Evolutionary conservation across 2,329 filamentous ascomycete genomes (phyloP).

Genomic region (Akanthomyces muscarius): DNA sequence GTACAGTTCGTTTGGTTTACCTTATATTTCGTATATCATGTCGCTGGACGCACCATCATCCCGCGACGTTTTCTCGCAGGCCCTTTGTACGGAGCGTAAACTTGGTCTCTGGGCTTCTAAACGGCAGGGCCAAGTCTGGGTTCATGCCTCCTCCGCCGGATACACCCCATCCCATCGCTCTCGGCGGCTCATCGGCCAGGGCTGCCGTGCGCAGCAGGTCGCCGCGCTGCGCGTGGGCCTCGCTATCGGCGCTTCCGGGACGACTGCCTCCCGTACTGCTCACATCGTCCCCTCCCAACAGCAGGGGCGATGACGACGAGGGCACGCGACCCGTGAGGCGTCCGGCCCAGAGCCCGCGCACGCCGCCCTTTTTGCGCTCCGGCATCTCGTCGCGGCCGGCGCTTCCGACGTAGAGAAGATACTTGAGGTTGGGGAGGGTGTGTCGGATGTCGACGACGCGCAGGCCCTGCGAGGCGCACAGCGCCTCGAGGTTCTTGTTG

Average conservation of each 20-base stretch:
- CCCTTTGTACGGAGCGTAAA: slow-evolving; percentile 55
- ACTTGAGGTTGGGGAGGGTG: slow-evolving; percentile 89
- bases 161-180: slow-evolving; percentile 17
- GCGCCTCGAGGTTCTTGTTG: slow-evolving; percentile 84
- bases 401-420: slow-evolving; percentile 83
- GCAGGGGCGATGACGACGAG: slow-evolving; percentile 16
- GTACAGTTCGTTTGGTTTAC: background rate
- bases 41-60: slow-evolving; percentile 13
- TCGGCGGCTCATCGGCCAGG: slow-evolving; percentile 22
- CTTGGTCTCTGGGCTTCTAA: slow-evolving; percentile 42
- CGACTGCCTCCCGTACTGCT: slow-evolving; percentile 38
- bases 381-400: slow-evolving; percentile 66
- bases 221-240: slow-evolving; percentile 35
- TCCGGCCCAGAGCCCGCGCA: slow-evolving; percentile 54
- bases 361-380: slow-evolving; percentile 57
- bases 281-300: slow-evolving; percentile 34
- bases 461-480: slow-evolving; percentile 63
- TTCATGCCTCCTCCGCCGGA: slow-evolving; percentile 16
- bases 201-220: slow-evolving; percentile 40
- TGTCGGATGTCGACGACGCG: slow-evolving; percentile 86
- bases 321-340: slow-evolving; percentile 35
- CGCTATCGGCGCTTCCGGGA: slow-evolving; percentile 43
- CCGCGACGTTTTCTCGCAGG: slow-evolving; percentile 45
- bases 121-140: slow-evolving; percentile 37
- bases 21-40: background rate